A percentile compares a stretch with the other conserved stretches of the same genome.
phyloP scores from a whole-genome alignment of 331 rosid species.

The Pyrus hybrid region DNA sequence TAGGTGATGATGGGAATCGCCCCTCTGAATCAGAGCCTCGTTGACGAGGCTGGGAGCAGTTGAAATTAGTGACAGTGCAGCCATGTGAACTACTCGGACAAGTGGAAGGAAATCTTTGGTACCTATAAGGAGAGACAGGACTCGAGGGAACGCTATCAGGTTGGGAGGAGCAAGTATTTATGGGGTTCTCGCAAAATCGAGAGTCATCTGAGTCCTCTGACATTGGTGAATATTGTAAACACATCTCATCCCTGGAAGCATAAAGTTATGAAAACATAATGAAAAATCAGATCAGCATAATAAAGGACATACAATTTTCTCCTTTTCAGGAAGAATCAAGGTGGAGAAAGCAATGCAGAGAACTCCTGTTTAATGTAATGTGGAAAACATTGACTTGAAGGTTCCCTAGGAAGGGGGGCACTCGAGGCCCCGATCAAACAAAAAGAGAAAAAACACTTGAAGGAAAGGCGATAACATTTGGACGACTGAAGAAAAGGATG shows the following conservation, averaged over 20 bases:
- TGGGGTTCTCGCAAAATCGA: conserved; percentile 56
- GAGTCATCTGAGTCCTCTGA: conserved; percentile 94
- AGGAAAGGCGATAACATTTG: background rate
- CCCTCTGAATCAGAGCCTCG: conserved; percentile 90
- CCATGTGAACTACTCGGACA: conserved; percentile 55
- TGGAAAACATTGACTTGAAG: background rate
- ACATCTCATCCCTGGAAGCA: conserved; percentile 72
- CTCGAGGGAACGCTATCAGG: conserved; percentile 72
- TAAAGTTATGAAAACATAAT: background rate
- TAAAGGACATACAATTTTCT: background rate
- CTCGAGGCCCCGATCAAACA: background rate
- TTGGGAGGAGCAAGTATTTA: conserved; percentile 46
- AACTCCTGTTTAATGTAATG: background rate
- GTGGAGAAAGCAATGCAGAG: background rate
- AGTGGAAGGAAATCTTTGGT: conserved; percentile 52
- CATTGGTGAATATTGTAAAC: conserved; percentile 84
- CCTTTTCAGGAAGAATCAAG: background rate
- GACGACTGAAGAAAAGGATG: background rate
- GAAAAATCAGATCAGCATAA: background rate
- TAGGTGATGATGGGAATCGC: conserved; percentile 88
- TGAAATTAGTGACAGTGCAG: conserved; percentile 29
- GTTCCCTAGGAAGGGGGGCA: background rate
- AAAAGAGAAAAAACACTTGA: too few species aligned
- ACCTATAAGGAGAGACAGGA: conserved; percentile 85
- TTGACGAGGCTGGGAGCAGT: conserved; percentile 66